These are phyloP conservation scores for Oryza glumipatula DNA, from an alignment of 176 grass and related monocot species.

Conservation along the genomic window DNA sequence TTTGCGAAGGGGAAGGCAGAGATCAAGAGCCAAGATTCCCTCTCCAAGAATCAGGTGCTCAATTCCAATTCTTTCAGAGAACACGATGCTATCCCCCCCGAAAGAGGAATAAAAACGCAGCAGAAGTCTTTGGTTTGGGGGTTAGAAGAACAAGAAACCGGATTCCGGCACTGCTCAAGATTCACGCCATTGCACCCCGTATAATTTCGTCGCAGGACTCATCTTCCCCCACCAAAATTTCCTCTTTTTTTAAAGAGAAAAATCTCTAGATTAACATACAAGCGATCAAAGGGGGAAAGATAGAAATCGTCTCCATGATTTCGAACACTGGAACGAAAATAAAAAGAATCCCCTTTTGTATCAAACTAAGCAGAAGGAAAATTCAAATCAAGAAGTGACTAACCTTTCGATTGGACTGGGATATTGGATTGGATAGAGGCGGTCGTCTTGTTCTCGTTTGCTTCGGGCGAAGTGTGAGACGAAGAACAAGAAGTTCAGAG, in stretches of 20 bases:
- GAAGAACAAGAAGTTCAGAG: constrained; percentile 35
- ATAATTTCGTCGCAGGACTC: constrained; percentile 9
- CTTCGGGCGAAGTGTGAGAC: constrained; percentile 19
- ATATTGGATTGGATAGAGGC: constrained; percentile 35
- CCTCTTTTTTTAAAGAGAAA: not conserved
- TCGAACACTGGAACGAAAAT: not conserved
- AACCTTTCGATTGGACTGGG: constrained; percentile 42
- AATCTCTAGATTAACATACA: constrained; percentile 8
- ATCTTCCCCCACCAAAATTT: not conserved
- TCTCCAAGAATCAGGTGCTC: constrained; percentile 40
- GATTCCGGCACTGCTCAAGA: constrained; percentile 39
- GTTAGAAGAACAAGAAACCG: constrained; percentile 27
- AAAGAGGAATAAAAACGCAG: constrained; percentile 39
- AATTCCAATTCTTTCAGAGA: constrained; percentile 51
- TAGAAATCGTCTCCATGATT: constrained; percentile 26
- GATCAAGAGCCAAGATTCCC: constrained; percentile 48
- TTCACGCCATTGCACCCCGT: constrained; percentile 35
- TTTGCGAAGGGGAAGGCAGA: constrained; percentile 37
- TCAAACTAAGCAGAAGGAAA: not conserved
- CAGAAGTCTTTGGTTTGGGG: constrained; percentile 25
- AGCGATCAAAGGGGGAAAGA: not conserved
- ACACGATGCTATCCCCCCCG: constrained; percentile 41
- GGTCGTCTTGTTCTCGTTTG: constrained; percentile 20
- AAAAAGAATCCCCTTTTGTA: constrained; percentile 10
- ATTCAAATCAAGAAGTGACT: constrained; percentile 9